These are phyloP conservation scores for Globisporangium perplexum DNA, from an alignment of 352 stramenopile genomes.

Conservation along the genomic window DNA sequence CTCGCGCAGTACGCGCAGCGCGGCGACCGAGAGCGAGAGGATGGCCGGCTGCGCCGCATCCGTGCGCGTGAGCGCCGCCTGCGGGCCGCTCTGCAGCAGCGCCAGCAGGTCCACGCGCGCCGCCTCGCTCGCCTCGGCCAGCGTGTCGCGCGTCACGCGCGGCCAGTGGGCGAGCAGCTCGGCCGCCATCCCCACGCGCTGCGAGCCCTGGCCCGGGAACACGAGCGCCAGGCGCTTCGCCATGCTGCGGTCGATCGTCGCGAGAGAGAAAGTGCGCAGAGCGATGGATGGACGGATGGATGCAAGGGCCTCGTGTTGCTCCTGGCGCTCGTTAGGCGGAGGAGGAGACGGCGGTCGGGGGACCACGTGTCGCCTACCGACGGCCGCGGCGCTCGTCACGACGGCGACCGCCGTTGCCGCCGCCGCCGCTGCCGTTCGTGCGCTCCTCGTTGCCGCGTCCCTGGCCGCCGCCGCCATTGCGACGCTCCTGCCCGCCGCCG, in stretches of 20 bases:
- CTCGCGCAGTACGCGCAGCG: constrained; percentile 67
- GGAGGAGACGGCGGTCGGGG: neutral
- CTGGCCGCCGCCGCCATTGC: constrained; percentile 5
- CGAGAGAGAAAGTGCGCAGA: neutral
- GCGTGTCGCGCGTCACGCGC: constrained; percentile 36
- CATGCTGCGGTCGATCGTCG: constrained; percentile 5
- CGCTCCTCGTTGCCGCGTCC: constrained; percentile 8
- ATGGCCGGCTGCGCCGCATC: constrained; percentile 75
- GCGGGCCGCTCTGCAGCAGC: constrained; percentile 56
- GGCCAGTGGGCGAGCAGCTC: constrained; percentile 74
- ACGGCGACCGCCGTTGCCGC: constrained; percentile 18
- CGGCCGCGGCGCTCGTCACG: constrained; percentile 24
- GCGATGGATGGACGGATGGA: neutral
- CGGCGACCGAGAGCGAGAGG: constrained; percentile 67
- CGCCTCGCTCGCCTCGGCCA: constrained; percentile 79
- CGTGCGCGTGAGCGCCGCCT: constrained; percentile 62
- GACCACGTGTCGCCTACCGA: constrained; percentile 36
- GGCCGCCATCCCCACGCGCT: constrained; percentile 72
- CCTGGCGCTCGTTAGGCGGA: neutral
- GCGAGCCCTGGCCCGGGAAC: constrained; percentile 83
- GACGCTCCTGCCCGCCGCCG: neutral
- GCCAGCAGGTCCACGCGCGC: constrained; percentile 46
- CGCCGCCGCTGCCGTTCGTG: constrained; percentile 16
- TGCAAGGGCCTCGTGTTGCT: neutral
- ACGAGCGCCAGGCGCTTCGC: constrained; percentile 50